phyloP scores from a whole-genome alignment of 495 filamentous ascomycete species.

The Apiosordaria backusii region DNA sequence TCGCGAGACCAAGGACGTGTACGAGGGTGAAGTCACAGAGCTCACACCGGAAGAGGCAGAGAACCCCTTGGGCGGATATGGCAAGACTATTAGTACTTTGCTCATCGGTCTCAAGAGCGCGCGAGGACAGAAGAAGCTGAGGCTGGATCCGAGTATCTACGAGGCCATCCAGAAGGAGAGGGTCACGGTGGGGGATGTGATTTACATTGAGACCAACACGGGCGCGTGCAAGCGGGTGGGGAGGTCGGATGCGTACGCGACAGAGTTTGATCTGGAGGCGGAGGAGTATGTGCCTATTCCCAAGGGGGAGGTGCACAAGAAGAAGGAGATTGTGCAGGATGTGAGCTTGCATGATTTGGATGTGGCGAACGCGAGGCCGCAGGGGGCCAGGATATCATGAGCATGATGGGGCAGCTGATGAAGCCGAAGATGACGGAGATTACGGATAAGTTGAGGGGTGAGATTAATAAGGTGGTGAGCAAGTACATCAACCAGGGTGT shows the following conservation, averaged over 20 bases:
- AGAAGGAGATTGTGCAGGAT: conserved; percentile 99
- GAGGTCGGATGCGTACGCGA: conserved; percentile 90
- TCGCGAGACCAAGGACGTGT: conserved; percentile 96
- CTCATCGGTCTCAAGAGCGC: conserved; percentile 87
- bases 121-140: conserved; percentile 93
- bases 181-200: conserved; percentile 91
- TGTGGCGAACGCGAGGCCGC: conserved; percentile 88
- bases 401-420: conserved; percentile 99
- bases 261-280: conserved; percentile 96
- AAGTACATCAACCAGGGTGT: conserved; percentile 97
- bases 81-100: conserved; percentile 87
- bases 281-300: conserved; percentile 98
- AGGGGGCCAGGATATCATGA: conserved; percentile 99
- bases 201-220: conserved; percentile 98
- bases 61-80: conserved; percentile 93
- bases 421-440: conserved; percentile 99
- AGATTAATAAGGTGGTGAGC: conserved; percentile 98
- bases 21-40: conserved; percentile 95
- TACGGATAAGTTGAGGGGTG: conserved; percentile 87
- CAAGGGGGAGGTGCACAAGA: conserved; percentile 98
- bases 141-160: conserved; percentile 95
- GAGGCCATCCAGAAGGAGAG: conserved; percentile 98
- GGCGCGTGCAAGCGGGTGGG: conserved; percentile 96
- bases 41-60: conserved; percentile 96
- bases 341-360: conserved; percentile 95